Evolutionary conservation across 495 filamentous ascomycete species (phyloP).

Genomic region (Tuber umbilicatum): DNA sequence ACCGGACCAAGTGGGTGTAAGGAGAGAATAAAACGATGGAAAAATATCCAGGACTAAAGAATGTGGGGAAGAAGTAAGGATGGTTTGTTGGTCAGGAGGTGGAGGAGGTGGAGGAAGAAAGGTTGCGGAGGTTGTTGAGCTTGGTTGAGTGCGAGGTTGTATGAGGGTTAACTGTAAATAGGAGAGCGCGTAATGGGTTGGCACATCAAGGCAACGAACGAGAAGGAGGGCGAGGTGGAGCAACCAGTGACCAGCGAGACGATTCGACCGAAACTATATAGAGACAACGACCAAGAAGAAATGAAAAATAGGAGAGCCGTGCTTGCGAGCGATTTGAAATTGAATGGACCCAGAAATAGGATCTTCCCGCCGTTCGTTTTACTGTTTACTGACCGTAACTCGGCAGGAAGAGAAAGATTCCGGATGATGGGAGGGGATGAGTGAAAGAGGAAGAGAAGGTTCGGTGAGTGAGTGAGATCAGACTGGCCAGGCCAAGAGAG

Average conservation of each 20-base stretch:
- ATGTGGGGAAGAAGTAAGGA: slow-evolving; percentile 10
- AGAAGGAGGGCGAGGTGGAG: slow-evolving; percentile 34
- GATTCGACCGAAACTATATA: neutral
- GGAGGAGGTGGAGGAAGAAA: slow-evolving; percentile 20
- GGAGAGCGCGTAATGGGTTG: slow-evolving; percentile 3
- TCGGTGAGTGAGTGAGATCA: neutral
- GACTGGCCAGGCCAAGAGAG: neutral
- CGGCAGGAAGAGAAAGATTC: neutral
- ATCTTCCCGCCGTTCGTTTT: neutral
- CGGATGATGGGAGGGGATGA: slow-evolving; percentile 24
- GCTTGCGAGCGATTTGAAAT: neutral
- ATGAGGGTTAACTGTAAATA: neutral
- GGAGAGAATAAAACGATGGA: neutral
- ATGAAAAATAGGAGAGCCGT: slow-evolving; percentile 20
- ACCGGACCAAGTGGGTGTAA: neutral
- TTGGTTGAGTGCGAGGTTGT: neutral
- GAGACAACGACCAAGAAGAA: slow-evolving; percentile 18
- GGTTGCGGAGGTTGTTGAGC: slow-evolving; percentile 19
- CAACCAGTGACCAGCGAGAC: slow-evolving; percentile 6
- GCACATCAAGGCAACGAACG: slow-evolving; percentile 6
- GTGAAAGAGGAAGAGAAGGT: slow-evolving; percentile 24
- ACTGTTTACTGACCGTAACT: neutral
- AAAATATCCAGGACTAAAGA: neutral
- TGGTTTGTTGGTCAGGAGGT: slow-evolving; percentile 13
- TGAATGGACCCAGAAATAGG: neutral